Conservation (phyloP, 108 stramenopile species). For the Cyclotella baltica region DNA sequence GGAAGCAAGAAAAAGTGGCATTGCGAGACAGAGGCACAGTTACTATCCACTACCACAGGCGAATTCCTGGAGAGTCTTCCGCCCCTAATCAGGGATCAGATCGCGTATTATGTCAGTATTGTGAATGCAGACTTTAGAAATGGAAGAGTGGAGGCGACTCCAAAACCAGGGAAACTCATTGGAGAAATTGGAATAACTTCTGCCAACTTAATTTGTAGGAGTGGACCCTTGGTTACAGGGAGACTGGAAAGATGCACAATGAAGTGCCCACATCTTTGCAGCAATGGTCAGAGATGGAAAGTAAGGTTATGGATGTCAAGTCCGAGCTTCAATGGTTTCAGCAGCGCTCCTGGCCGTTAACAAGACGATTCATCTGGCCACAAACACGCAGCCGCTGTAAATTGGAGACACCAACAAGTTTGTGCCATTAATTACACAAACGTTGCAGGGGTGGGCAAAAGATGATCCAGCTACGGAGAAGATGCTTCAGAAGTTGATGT, state of each 20-base stretch:
- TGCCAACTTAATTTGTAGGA: slow-evolving; percentile 15
- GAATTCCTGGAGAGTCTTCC: slow-evolving; percentile 30
- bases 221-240: slow-evolving; percentile 19
- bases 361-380: slow-evolving; percentile 5
- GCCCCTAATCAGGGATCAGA: background rate
- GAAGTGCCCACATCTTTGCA: background rate
- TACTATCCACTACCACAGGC: slow-evolving; percentile 19
- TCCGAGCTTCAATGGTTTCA: background rate
- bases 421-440: background rate
- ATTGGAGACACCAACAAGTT: background rate
- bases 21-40: slow-evolving; percentile 2
- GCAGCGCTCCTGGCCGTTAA: slow-evolving; percentile 19
- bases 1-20: slow-evolving; percentile 31
- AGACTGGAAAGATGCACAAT: background rate
- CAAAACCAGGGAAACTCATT: slow-evolving; percentile 14
- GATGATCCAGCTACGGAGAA: background rate
- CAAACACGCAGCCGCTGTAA: background rate
- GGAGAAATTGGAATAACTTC: slow-evolving; percentile 6
- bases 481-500: background rate
- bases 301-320: background rate
- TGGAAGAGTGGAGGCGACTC: slow-evolving; percentile 20
- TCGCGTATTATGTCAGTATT: slow-evolving; percentile 7
- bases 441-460: background rate
- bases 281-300: background rate
- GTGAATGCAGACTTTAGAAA: slow-evolving; percentile 8